phyloP scores from a whole-genome alignment of 2,329 filamentous ascomycete species.

The Trichoderma sp. region DNA sequence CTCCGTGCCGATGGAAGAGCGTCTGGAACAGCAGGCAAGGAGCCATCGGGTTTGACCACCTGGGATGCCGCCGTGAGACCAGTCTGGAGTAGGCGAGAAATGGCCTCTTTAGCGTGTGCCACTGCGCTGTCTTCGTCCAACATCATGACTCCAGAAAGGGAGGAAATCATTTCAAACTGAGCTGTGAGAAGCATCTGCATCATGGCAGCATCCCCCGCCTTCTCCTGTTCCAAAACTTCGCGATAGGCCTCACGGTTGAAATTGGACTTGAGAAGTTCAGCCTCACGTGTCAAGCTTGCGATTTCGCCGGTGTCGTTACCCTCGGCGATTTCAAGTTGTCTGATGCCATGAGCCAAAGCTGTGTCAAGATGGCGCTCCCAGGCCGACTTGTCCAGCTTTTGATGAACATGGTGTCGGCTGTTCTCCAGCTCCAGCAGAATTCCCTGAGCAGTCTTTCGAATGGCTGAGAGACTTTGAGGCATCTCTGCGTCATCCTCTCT shows the following conservation, averaged over 20 bases:
- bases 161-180: slow-evolving; percentile 86
- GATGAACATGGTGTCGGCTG: slow-evolving; percentile 86
- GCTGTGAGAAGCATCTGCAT: slow-evolving; percentile 82
- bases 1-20: slow-evolving; percentile 68
- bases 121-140: slow-evolving; percentile 85
- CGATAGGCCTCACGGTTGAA: slow-evolving; percentile 76
- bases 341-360: slow-evolving; percentile 79
- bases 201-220: slow-evolving; percentile 69
- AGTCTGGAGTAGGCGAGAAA: slow-evolving; percentile 72
- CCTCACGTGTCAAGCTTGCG: slow-evolving; percentile 72
- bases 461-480: slow-evolving; percentile 65
- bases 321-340: slow-evolving; percentile 64
- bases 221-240: slow-evolving; percentile 80
- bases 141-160: slow-evolving; percentile 73
- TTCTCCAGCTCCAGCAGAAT: slow-evolving; percentile 81
- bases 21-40: slow-evolving; percentile 56
- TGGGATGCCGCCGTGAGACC: slow-evolving; percentile 74
- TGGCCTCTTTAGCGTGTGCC: slow-evolving; percentile 70
- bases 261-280: slow-evolving; percentile 78
- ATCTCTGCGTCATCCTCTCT: slow-evolving; percentile 50
- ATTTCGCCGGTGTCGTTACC: slow-evolving; percentile 57
- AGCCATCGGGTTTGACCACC: slow-evolving; percentile 85
- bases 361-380: slow-evolving; percentile 89
- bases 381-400: slow-evolving; percentile 71
- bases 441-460: slow-evolving; percentile 85